phyloP scores from a whole-genome alignment of 108 stramenopile species.

The Cyclotella kingstonii region DNA sequence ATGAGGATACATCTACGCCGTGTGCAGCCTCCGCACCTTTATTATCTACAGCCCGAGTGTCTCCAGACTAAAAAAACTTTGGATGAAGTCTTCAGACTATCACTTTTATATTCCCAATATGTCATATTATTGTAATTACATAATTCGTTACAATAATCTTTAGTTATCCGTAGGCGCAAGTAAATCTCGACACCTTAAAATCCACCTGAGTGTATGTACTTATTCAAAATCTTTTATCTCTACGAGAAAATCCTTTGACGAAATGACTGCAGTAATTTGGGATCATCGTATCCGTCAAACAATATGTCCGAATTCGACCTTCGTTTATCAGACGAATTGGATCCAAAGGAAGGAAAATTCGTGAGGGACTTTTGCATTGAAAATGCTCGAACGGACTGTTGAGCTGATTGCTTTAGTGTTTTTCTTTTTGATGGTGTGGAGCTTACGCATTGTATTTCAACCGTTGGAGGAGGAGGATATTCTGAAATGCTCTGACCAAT shows the following conservation, averaged over 20 bases:
- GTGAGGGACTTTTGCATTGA: conserved; percentile 5
- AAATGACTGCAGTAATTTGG: conserved; percentile 1
- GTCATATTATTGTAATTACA: no score
- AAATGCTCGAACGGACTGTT: conserved; percentile 14
- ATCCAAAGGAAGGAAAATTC: conserved; percentile 13
- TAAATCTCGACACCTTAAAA: no score
- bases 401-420: not conserved
- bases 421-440: conserved; percentile 1
- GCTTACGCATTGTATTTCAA: not conserved
- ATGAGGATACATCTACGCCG: no score
- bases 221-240: no score
- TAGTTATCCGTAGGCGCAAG: no score
- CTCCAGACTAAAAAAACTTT: no score
- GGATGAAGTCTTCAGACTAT: no score
- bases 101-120: no score
- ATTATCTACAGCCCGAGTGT: no score
- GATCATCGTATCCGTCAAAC: conserved; percentile 14
- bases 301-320: not conserved
- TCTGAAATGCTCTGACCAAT: not conserved
- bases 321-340: not conserved
- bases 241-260: conserved; percentile 1
- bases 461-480: not conserved
- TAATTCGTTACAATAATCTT: no score
- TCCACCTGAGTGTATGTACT: no score
- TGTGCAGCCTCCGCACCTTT: no score